These are phyloP conservation scores for Alternaria brassicicola DNA, from an alignment of 2,329 filamentous ascomycete species.

Conservation along the genomic window DNA sequence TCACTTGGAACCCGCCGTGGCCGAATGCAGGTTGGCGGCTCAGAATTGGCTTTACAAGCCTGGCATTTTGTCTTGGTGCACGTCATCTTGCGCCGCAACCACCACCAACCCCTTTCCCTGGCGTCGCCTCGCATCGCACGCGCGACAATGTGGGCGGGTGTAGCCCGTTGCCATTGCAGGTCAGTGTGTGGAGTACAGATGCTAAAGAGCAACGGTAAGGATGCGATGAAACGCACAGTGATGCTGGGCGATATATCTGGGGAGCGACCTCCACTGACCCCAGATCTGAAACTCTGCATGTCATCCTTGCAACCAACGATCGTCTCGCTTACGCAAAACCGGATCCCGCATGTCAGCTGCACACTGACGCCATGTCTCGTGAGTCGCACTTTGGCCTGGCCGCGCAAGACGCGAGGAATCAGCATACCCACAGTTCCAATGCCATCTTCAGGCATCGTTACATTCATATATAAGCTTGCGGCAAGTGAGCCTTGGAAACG, in stretches of 20 bases:
- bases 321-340: slow-evolving; percentile 20
- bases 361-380: slow-evolving; percentile 20
- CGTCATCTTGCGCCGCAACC: slow-evolving; percentile 25
- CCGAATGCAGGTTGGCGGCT: slow-evolving; percentile 20
- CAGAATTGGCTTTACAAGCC: slow-evolving; percentile 22
- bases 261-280: background rate
- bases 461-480: background rate
- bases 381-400: background rate
- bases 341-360: slow-evolving; percentile 11
- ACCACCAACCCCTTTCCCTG: slow-evolving; percentile 24
- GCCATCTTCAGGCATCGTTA: background rate
- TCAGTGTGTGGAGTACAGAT: background rate
- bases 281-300: slow-evolving; percentile 5
- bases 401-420: background rate
- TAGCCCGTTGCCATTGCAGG: background rate
- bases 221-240: slow-evolving; percentile 3
- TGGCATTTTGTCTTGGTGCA: slow-evolving; percentile 30
- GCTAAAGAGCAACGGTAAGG: background rate
- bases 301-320: slow-evolving; percentile 19
- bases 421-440: background rate
- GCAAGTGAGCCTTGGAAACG: background rate
- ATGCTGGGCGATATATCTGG: background rate
- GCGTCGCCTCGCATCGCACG: background rate
- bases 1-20: slow-evolving; percentile 19
- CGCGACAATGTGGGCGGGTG: background rate